Conservation (phyloP, 192 early-diverging fungal species). For the Coemansia sp. region DNA sequence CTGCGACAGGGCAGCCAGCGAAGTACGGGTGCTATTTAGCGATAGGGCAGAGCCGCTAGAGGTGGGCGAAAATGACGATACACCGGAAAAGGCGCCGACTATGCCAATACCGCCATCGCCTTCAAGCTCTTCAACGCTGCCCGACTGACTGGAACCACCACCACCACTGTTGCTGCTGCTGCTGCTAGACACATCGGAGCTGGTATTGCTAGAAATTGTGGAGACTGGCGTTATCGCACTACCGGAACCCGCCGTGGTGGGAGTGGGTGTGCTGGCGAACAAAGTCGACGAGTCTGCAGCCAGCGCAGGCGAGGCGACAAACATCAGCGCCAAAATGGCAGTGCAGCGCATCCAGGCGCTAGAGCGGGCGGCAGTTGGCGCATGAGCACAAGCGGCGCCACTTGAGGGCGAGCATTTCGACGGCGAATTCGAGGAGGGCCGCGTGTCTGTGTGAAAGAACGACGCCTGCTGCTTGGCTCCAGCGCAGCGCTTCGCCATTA, state of each 20-base stretch:
- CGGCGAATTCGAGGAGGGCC: background rate
- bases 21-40: slow-evolving; percentile 32
- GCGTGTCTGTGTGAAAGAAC: background rate
- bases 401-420: background rate
- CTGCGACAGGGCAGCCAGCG: slow-evolving; percentile 38
- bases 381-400: background rate
- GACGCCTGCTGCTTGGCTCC: background rate
- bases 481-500: slow-evolving; percentile 3
- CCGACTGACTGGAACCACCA: background rate
- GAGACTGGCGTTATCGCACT: background rate
- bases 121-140: background rate
- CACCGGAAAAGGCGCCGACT: slow-evolving; percentile 51
- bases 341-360: slow-evolving; percentile 20
- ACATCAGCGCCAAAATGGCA: slow-evolving; percentile 18
- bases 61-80: slow-evolving; percentile 39
- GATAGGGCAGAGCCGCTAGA: slow-evolving; percentile 22
- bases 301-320: slow-evolving; percentile 27
- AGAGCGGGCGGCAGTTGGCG: background rate
- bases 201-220: background rate
- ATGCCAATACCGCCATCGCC: slow-evolving; percentile 50
- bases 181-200: background rate
- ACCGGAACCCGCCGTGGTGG: background rate
- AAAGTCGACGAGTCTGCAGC: slow-evolving; percentile 9
- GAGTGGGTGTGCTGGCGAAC: background rate
- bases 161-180: background rate